A percentile compares a stretch with the other conserved stretches of the same genome.
phyloP scores from a whole-genome alignment of 2,329 filamentous ascomycete species.

The Epichloe glyceriae region DNA sequence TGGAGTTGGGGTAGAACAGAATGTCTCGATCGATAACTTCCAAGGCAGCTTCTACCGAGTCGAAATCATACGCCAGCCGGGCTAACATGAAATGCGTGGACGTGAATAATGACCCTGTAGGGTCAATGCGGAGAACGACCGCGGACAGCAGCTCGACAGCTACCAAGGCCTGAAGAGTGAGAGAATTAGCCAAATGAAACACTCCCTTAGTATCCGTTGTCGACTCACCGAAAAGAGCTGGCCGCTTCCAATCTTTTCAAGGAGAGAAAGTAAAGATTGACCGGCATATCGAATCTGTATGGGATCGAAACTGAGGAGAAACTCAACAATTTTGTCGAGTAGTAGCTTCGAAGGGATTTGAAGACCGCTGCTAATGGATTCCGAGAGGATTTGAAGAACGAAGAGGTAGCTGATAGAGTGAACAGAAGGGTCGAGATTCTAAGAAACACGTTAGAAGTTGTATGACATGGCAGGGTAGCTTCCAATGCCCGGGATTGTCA shows the following conservation, averaged over 20 bases:
- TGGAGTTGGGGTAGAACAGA: constrained; percentile 47
- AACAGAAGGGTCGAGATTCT: constrained; percentile 33
- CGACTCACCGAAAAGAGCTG: constrained; percentile 29
- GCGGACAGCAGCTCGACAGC: constrained; percentile 31
- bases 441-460: background rate
- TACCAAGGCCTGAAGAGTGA: constrained; percentile 27
- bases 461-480: background rate
- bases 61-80: constrained; percentile 43
- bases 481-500: background rate
- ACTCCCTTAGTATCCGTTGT: background rate
- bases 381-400: constrained; percentile 29
- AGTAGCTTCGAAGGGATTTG: constrained; percentile 20
- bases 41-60: constrained; percentile 40
- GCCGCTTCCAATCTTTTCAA: constrained; percentile 27
- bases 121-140: constrained; percentile 54
- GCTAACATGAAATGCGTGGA: constrained; percentile 46
- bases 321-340: constrained; percentile 28
- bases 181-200: background rate
- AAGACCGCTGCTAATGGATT: constrained; percentile 13
- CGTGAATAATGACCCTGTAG: constrained; percentile 52
- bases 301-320: constrained; percentile 36
- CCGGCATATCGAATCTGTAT: constrained; percentile 41
- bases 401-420: constrained; percentile 40
- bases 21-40: constrained; percentile 52
- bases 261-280: constrained; percentile 27